Percentiles rank a stretch among this genome's conserved stretches.
phyloP scores from a whole-genome alignment of 345 rosid species.

The Salix arbutifolia region DNA sequence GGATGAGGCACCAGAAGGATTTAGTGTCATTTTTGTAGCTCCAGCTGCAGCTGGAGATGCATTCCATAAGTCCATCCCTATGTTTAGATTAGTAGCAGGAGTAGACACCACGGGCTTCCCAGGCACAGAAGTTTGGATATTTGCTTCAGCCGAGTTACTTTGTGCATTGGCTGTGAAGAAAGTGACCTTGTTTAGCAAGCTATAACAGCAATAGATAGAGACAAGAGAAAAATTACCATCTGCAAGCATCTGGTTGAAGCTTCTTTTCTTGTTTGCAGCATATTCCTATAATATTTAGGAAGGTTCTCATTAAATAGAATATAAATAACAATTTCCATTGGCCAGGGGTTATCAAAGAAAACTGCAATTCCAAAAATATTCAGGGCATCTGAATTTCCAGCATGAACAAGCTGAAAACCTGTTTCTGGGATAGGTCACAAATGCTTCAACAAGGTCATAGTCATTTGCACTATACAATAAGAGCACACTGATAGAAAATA shows the following conservation, averaged over 20 bases:
- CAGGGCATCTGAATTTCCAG: background rate
- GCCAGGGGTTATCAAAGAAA: background rate
- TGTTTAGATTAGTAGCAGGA: slow-evolving; percentile 75
- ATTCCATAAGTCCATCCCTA: slow-evolving; percentile 92
- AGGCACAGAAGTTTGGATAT: slow-evolving; percentile 44
- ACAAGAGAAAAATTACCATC: slow-evolving; percentile 49
- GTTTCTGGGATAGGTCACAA: background rate
- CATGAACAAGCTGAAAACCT: background rate
- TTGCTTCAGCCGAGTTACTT: slow-evolving; percentile 42
- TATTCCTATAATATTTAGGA: slow-evolving; percentile 41
- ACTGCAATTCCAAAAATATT: background rate
- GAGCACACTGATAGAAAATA: background rate
- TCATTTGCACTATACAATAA: background rate
- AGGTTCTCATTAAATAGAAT: background rate
- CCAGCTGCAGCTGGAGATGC: slow-evolving; percentile 52
- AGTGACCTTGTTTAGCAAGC: slow-evolving; percentile 18
- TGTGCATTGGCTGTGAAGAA: slow-evolving; percentile 58
- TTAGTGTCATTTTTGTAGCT: slow-evolving; percentile 53
- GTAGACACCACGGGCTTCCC: slow-evolving; percentile 56
- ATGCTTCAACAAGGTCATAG: background rate
- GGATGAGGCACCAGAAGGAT: slow-evolving; percentile 37
- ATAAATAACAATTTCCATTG: background rate
- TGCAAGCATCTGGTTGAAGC: slow-evolving; percentile 75
- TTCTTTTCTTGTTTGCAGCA: slow-evolving; percentile 54
- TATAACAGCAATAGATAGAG: slow-evolving; percentile 5